Evolutionary conservation across 352 stramenopile species (phyloP).

Genomic region (Pythium aquatile): DNA sequence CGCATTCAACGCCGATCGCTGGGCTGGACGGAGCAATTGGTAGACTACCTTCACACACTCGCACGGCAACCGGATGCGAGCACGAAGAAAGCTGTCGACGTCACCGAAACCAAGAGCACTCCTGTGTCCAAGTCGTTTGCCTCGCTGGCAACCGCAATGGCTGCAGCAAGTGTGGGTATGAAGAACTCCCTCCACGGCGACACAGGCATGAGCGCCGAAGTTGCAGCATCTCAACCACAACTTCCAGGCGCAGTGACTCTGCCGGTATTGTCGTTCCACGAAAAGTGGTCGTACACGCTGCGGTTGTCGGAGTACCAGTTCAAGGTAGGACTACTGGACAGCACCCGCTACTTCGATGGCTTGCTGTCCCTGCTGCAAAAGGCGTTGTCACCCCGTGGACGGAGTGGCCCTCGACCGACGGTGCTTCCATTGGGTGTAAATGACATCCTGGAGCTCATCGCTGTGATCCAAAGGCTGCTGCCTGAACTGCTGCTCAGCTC

Average conservation of each 20-base stretch:
- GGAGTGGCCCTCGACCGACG: constrained; percentile 38
- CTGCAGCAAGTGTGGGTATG: constrained; percentile 7
- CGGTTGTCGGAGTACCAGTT: constrained; percentile 85
- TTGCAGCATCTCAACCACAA: constrained; percentile 5
- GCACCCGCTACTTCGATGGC: constrained; percentile 76
- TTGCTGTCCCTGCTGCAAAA: constrained; percentile 81
- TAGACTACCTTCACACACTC: constrained; percentile 70
- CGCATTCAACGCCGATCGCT: constrained; percentile 66
- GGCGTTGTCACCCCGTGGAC: constrained; percentile 48
- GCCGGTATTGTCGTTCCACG: constrained; percentile 46
- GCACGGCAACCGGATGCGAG: constrained; percentile 47
- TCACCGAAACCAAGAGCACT: constrained; percentile 8
- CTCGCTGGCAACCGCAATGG: not conserved
- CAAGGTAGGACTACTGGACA: constrained; percentile 68
- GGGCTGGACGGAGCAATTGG: constrained; percentile 79
- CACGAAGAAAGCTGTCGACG: constrained; percentile 24
- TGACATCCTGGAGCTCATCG: constrained; percentile 72
- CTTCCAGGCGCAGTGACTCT: constrained; percentile 9
- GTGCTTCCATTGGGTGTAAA: constrained; percentile 67
- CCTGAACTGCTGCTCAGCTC: constrained; percentile 63
- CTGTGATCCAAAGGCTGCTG: constrained; percentile 67
- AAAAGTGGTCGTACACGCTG: constrained; percentile 83
- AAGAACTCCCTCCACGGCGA: constrained; percentile 39
- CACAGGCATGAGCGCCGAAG: constrained; percentile 11
- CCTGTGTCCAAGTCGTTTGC: not conserved